These are phyloP conservation scores for Bonia amplexicaulis DNA, from an alignment of 176 grass and related monocot genomes.

Conservation along the genomic window DNA sequence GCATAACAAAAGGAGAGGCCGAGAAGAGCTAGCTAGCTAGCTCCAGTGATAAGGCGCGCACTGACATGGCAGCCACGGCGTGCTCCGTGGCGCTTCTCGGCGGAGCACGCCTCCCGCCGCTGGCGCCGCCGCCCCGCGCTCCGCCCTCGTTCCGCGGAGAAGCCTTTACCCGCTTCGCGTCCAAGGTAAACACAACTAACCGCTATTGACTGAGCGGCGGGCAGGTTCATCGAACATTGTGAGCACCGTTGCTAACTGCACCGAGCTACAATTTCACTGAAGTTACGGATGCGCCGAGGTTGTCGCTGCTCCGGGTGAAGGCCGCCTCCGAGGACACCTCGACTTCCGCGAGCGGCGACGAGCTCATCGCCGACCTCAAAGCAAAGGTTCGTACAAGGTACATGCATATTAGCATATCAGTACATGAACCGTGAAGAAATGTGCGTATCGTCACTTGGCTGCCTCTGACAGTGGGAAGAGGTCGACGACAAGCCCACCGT, in stretches of 20 bases:
- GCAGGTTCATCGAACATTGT: neutral
- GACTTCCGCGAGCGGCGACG: constrained; percentile 42
- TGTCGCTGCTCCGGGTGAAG: constrained; percentile 49
- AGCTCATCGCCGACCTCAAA: constrained; percentile 76
- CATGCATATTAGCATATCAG: neutral
- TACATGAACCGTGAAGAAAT: neutral
- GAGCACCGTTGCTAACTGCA: neutral
- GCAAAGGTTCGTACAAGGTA: constrained; percentile 46
- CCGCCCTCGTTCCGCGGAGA: constrained; percentile 23
- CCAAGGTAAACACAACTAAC: constrained; percentile 7
- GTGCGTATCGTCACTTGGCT: neutral
- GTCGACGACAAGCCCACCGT: constrained; percentile 93
- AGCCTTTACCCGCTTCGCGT: constrained; percentile 37
- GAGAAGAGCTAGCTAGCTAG: neutral
- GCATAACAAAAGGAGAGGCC: constrained; percentile 31
- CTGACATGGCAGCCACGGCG: constrained; percentile 54
- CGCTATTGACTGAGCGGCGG: too few relatives aligned
- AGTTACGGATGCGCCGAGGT: constrained; percentile 52
- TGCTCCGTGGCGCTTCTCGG: constrained; percentile 70
- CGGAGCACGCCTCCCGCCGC: constrained; percentile 48
- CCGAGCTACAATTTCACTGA: neutral
- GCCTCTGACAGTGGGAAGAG: constrained; percentile 65
- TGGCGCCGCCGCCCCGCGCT: constrained; percentile 23
- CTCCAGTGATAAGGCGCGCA: constrained; percentile 29
- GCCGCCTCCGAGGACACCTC: constrained; percentile 87